A percentile compares a stretch with the other conserved stretches of the same genome.
These are phyloP conservation scores for Grifola frondosa DNA, from an alignment of 1,284 basidiomycete species.

Conservation along the genomic window DNA sequence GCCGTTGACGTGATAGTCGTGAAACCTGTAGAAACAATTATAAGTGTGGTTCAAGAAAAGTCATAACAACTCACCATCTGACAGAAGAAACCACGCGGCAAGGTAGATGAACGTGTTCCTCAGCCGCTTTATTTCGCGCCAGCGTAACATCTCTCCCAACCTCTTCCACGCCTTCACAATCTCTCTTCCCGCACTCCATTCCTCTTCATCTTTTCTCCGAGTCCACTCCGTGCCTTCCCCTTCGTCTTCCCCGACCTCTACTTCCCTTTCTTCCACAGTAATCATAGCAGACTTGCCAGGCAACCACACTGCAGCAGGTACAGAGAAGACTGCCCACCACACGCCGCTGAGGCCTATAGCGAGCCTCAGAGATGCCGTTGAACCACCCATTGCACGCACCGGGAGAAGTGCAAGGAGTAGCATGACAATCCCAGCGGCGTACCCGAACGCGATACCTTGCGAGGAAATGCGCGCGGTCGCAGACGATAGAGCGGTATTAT, in stretches of 20 bases:
- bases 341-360: constrained; percentile 79
- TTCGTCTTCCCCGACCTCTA: constrained; percentile 11
- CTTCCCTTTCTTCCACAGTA: constrained; percentile 13
- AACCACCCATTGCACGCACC: constrained; percentile 63
- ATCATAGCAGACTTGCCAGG: constrained; percentile 38
- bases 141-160: constrained; percentile 67
- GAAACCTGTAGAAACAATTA: constrained; percentile 49
- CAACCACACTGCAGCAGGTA: constrained; percentile 75
- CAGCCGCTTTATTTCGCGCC: constrained; percentile 69
- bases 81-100: constrained; percentile 88
- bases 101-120: constrained; percentile 85
- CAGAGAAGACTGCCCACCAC: constrained; percentile 82
- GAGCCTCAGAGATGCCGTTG: constrained; percentile 72
- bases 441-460: constrained; percentile 81
- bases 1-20: constrained; percentile 84
- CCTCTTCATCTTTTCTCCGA: constrained; percentile 19
- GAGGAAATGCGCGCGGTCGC: constrained; percentile 81
- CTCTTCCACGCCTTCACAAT: constrained; percentile 65
- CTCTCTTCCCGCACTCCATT: constrained; percentile 51
- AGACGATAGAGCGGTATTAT: constrained; percentile 51
- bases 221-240: constrained; percentile 13
- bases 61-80: constrained; percentile 63
- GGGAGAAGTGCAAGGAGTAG: constrained; percentile 73
- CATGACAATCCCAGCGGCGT: constrained; percentile 71
- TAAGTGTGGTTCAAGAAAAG: neutral